phyloP scores from a whole-genome alignment of 2,329 filamentous ascomycete genomes.

The Talaromyces sp. region DNA sequence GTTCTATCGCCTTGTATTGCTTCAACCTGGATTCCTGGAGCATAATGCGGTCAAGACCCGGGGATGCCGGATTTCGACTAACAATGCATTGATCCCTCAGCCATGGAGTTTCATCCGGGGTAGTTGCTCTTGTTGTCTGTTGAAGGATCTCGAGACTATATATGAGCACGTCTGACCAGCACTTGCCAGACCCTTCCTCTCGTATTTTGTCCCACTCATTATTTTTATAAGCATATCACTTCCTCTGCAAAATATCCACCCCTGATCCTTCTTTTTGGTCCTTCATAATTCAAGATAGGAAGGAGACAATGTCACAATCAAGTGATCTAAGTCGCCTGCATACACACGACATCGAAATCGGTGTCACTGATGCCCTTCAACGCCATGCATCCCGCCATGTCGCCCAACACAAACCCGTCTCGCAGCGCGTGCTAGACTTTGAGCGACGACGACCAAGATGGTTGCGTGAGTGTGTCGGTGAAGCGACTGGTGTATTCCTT shows the following conservation, averaged over 20 bases:
- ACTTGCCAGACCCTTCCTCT: not conserved
- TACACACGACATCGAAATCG: conserved; percentile 40
- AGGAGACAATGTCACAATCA: conserved; percentile 5
- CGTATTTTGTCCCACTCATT: not conserved
- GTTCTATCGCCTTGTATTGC: not conserved
- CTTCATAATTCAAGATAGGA: not conserved
- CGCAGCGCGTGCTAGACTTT: conserved; percentile 51
- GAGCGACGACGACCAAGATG: conserved; percentile 50
- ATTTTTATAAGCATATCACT: not conserved
- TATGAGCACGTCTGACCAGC: not conserved
- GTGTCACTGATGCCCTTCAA: conserved; percentile 51
- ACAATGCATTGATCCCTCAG: not conserved
- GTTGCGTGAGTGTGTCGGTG: conserved; percentile 52
- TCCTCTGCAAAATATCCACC: not conserved
- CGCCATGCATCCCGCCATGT: conserved; percentile 48
- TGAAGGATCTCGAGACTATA: not conserved
- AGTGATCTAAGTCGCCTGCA: not conserved
- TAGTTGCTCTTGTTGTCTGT: not conserved
- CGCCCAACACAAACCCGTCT: conserved; percentile 43
- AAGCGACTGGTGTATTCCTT: conserved; percentile 55
- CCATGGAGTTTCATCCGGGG: not conserved
- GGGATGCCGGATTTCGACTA: not conserved
- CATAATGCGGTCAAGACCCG: not conserved
- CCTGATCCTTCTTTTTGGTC: not conserved
- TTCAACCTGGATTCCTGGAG: no score